A percentile compares a stretch with the other conserved stretches of the same genome.
Evolutionary conservation across 1,284 basidiomycete genomes (phyloP).

Genomic region (Phenoliferia sp.): DNA sequence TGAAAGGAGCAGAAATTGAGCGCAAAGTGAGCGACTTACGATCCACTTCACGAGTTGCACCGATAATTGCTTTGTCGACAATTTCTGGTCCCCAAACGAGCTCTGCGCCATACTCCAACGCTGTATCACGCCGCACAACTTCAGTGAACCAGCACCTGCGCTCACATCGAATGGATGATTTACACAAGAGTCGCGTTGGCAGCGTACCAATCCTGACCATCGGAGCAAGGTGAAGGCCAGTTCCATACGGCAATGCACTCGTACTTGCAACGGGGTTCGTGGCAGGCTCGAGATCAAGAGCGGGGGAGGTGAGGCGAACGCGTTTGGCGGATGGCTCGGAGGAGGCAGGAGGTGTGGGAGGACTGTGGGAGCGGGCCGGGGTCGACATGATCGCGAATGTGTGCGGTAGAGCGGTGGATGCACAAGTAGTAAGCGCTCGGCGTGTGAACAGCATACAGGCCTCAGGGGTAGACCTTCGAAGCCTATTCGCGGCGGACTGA

Average conservation of each 20-base stretch:
- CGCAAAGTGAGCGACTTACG: slow-evolving; percentile 42
- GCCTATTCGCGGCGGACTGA: too few species aligned
- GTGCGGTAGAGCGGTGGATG: not conserved
- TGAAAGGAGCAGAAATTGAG: not conserved
- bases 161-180: not conserved
- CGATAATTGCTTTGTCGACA: slow-evolving; percentile 92
- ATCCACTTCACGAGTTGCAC: slow-evolving; percentile 74
- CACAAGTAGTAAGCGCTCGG: not conserved
- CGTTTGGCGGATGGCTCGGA: slow-evolving; percentile 13
- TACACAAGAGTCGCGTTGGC: slow-evolving; percentile 24
- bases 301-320: not conserved
- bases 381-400: not conserved
- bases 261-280: not conserved
- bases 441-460: not conserved
- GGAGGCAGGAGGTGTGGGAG: not conserved
- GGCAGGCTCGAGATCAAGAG: not conserved
- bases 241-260: slow-evolving; percentile 26
- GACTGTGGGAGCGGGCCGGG: not conserved
- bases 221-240: slow-evolving; percentile 60
- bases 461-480: too few species aligned
- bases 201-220: slow-evolving; percentile 86
- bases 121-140: slow-evolving; percentile 51
- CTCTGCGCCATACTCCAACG: slow-evolving; percentile 87
- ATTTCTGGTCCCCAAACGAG: slow-evolving; percentile 97
- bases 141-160: not conserved